Evolutionary conservation across 1,284 basidiomycete genomes (phyloP), one percentile per base, ranked within the genome.

Genomic region (Leccinum proximum): DNA sequence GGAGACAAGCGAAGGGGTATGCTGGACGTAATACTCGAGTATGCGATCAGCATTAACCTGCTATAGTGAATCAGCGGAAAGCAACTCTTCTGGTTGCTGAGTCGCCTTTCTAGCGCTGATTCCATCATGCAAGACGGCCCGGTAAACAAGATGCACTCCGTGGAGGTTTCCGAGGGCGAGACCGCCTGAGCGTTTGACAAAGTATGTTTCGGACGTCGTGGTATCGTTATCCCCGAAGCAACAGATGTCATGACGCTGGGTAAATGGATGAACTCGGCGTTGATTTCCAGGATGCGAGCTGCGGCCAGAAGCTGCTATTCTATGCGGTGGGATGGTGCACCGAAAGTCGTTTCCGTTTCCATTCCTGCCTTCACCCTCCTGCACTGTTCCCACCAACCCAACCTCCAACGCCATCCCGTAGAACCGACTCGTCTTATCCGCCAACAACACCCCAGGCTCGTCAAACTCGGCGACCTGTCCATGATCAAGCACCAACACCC

Each of bases 401-500:
- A 72, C 73, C 66, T 77, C 76, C 33, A 62, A 57, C 22, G 75
- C 73, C 73, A 77, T 77, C n/a, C 58, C 62, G 60, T 71, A 74
- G 45, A 75, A 75, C 18, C 56, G 62, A n/a, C 73, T 71, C 58
- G 61, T 62, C 40, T 30, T 54, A 8, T 75, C 66, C 3, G 67
- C 71, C 61, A 75, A 61, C 65, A 77, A 64, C 33, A 60, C 68
- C 22, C 16, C 62, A 14, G 76, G 73, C 2, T 66, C 26, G 10
- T 76, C 73, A 50, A 76, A 72, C 45, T 75, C 74, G 6, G 71
- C 70, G 3, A 77, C 89, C 68, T 79, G 79, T 14, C 96, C 96
- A 18, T 88, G 80, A 68, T 90, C 87, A 77, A 98, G 42, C 13
- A 97, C 95, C 35, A 97, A 77, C 11, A 98, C 87, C 42, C 88